phyloP scores from a whole-genome alignment of 495 filamentous ascomycete genomes.

The Haplographium delicatum region DNA sequence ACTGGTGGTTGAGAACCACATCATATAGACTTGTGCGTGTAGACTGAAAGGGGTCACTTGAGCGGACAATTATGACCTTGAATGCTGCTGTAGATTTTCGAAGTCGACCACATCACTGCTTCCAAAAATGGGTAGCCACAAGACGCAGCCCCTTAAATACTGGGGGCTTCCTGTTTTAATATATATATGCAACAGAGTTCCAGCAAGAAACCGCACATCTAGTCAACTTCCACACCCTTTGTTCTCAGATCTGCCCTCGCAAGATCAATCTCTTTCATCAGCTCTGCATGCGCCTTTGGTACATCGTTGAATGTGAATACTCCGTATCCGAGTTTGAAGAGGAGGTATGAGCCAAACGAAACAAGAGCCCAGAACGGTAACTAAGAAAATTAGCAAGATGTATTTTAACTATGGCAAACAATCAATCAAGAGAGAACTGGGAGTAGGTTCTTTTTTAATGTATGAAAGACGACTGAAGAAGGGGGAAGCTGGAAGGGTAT shows the following conservation, averaged over 20 bases:
- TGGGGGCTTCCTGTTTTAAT: too few species aligned
- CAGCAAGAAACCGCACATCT: slow-evolving; percentile 8
- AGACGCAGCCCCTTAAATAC: too few species aligned
- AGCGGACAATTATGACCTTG: too few species aligned
- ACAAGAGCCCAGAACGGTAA: slow-evolving; percentile 91
- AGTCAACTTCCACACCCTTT: slow-evolving; percentile 72
- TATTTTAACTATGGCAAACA: background rate
- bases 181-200: too few species aligned
- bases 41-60: too few species aligned
- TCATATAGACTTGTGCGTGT: background rate
- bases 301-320: slow-evolving; percentile 96
- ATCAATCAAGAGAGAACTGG: background rate
- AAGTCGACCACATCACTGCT: too few species aligned
- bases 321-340: slow-evolving; percentile 85
- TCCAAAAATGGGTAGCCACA: too few species aligned
- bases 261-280: slow-evolving; percentile 74
- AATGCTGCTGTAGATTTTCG: too few species aligned
- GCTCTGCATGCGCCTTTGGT: slow-evolving; percentile 81
- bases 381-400: slow-evolving; percentile 36
- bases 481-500: background rate
- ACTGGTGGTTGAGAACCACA: too few species aligned
- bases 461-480: background rate
- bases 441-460: too few species aligned
- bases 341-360: slow-evolving; percentile 86
- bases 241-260: slow-evolving; percentile 60